Base-by-base conservation (phyloP, 2,329 filamentous ascomycete genomes). In the Colletotrichum sansevieriae region DNA sequence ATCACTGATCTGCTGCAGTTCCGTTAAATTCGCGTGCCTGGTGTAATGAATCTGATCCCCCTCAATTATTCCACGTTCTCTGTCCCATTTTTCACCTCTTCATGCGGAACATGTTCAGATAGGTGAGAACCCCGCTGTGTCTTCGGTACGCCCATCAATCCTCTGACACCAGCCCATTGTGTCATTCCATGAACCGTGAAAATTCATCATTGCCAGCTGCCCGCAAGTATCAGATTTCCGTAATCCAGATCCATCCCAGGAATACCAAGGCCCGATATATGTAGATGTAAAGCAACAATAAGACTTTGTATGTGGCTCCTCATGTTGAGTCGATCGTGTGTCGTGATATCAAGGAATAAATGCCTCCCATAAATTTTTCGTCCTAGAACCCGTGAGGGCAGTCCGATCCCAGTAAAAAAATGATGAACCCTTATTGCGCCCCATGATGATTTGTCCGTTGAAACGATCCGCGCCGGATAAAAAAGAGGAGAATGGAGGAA, bases 341-440 rank as follows among this genome's bases (percentile, higher is more conserved):
- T 35, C 49, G 29, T 65, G 35, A 61, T 57, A 49, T 56, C 47
- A 52, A 56, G 12, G 43, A 46, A 15, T 2, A 18, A 39, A 22
- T 39, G 37, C 12, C 11, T 22, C 35, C 46, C 20, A 46, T 51
- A n/a, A 5, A 12, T 44, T 18, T 25, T 41, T 68, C 65, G 65
- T 65, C 62, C 65, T 60, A 59, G 41, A 49, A 49, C 65, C 65
- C 65, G 52, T 7, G 12, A 46, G 62, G 62, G 56, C 55, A 61
- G 62, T 61, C 66, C 63, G 43, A 66, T 44, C 35, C 25, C 22
- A 8, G 7, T 47, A 44, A 54, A 41, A 33, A 11, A 37, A 44
- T 13, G 33, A 15, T 8, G 44, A 54, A 11, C 43, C 55, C 18
- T 13, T 55, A 11, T 51, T 51, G 29, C 66, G 62, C 66, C 66